These are phyloP conservation scores for Globisporangium rhizosaccharum DNA, from an alignment of 352 stramenopile species.

Conservation along the genomic window DNA sequence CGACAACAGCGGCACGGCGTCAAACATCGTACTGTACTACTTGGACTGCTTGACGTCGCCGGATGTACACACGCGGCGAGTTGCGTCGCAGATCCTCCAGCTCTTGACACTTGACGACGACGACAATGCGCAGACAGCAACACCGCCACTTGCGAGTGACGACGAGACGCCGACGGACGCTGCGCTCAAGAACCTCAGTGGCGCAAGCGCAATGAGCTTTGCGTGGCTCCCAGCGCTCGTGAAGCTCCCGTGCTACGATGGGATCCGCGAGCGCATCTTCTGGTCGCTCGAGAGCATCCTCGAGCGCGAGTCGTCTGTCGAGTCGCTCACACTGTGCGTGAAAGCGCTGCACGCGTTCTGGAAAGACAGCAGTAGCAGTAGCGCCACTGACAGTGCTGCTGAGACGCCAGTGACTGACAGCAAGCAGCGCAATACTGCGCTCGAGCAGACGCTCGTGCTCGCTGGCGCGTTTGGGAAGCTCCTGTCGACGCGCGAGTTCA, in stretches of 20 bases:
- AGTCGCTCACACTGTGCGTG: slow-evolving; percentile 58
- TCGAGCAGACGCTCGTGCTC: slow-evolving; percentile 57
- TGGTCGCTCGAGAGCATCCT: slow-evolving; percentile 63
- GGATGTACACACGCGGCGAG: slow-evolving; percentile 38
- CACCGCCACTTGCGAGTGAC: slow-evolving; percentile 10
- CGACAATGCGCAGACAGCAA: slow-evolving; percentile 9
- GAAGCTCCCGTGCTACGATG: slow-evolving; percentile 60
- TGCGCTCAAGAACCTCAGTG: slow-evolving; percentile 17
- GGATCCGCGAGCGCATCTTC: slow-evolving; percentile 56
- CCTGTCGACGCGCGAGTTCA: slow-evolving; percentile 58
- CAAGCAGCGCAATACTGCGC: slow-evolving; percentile 26
- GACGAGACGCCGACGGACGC: slow-evolving; percentile 23
- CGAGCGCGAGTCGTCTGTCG: slow-evolving; percentile 64
- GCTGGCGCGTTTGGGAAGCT: slow-evolving; percentile 64
- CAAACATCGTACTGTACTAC: slow-evolving; percentile 64
- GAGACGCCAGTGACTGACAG: not conserved
- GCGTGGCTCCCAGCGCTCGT: slow-evolving; percentile 56
- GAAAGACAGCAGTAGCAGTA: slow-evolving; percentile 22
- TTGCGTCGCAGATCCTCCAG: slow-evolving; percentile 62
- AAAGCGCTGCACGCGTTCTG: slow-evolving; percentile 65
- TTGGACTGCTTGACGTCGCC: slow-evolving; percentile 61
- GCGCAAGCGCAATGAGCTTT: slow-evolving; percentile 43
- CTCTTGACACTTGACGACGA: slow-evolving; percentile 41
- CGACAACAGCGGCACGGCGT: slow-evolving; percentile 27
- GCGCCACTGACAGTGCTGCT: not conserved